A percentile compares a stretch with the other conserved stretches of the same genome.
Evolutionary conservation across 176 grass and related monocot species (phyloP).

Genomic region (Metroxylon sagu): DNA sequence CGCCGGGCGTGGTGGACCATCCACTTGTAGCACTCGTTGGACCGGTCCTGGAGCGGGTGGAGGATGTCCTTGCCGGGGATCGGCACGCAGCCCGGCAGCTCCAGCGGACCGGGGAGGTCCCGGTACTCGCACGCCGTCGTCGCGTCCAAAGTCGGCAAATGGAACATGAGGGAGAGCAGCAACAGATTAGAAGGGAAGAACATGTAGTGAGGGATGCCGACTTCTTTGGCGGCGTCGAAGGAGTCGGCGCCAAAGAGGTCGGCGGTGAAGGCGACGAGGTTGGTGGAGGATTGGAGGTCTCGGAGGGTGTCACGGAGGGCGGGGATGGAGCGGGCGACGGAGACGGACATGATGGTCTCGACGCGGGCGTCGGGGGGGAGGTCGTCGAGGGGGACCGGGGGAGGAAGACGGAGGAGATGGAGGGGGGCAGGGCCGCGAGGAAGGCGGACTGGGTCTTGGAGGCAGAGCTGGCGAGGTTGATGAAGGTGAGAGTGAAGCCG

Average conservation of each 20-base stretch:
- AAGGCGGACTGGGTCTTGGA: background rate
- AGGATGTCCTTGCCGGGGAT: conserved; percentile 31
- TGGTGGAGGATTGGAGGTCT: conserved; percentile 8
- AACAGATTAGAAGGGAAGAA: conserved; percentile 33
- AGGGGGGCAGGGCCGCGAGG: conserved; percentile 18
- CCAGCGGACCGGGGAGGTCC: conserved; percentile 38
- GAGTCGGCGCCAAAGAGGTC: conserved; percentile 34
- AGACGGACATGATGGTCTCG: conserved; percentile 4
- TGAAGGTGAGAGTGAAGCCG: too few species aligned
- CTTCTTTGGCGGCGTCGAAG: conserved; percentile 24
- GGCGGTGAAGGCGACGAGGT: conserved; percentile 23
- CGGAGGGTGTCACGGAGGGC: conserved; percentile 24
- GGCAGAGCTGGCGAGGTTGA: too few species aligned
- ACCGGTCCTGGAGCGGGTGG: conserved; percentile 27
- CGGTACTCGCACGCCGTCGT: conserved; percentile 33
- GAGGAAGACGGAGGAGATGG: conserved; percentile 32
- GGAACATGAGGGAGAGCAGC: conserved; percentile 15
- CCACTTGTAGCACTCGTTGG: conserved; percentile 6
- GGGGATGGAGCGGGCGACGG: conserved; percentile 13
- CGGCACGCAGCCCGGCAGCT: conserved; percentile 52
- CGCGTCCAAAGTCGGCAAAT: conserved; percentile 21
- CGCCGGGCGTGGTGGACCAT: conserved; percentile 1
- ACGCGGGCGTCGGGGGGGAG: conserved; percentile 17
- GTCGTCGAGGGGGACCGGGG: conserved; percentile 36
- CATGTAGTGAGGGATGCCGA: conserved; percentile 38